Evolutionary conservation across 75 land plant species (phyloP).

Genomic region (Selaginella moellendorffii): DNA sequence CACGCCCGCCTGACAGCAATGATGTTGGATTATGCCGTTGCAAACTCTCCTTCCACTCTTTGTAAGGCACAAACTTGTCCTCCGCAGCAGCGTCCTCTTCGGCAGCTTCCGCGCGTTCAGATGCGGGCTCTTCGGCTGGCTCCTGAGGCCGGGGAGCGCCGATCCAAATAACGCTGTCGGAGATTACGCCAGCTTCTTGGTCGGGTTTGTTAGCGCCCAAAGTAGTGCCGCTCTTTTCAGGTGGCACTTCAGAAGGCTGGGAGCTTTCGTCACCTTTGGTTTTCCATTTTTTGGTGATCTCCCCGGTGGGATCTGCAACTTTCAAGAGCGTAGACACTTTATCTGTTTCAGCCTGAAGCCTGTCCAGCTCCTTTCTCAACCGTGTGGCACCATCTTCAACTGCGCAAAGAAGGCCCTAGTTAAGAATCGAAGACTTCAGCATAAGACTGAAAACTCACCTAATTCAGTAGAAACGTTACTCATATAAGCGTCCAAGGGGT

Average conservation of each 20-base stretch:
- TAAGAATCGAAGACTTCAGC: background rate
- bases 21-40: constrained; percentile 26
- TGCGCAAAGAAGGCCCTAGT: constrained; percentile 13
- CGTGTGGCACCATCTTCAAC: constrained; percentile 38
- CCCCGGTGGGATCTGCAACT: constrained; percentile 89
- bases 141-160: constrained; percentile 43
- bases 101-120: constrained; percentile 14
- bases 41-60: constrained; percentile 44
- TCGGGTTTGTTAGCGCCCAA: background rate
- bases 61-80: constrained; percentile 52
- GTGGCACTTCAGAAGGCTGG: background rate
- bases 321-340: constrained; percentile 51
- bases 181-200: background rate
- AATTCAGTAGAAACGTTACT: constrained; percentile 62
- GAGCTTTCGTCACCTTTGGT: constrained; percentile 7
- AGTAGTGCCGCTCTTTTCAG: background rate
- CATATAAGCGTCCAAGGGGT: constrained; percentile 91
- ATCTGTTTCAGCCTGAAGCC: constrained; percentile 58
- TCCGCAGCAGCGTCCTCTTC: constrained; percentile 11
- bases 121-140: constrained; percentile 4
- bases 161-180: constrained; percentile 49
- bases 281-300: constrained; percentile 53
- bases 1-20: constrained; percentile 2
- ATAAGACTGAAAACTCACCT: constrained; percentile 27
- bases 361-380: constrained; percentile 40